Evolutionary conservation across 352 stramenopile species (phyloP).

Genomic region (Pythium utonaiense): DNA sequence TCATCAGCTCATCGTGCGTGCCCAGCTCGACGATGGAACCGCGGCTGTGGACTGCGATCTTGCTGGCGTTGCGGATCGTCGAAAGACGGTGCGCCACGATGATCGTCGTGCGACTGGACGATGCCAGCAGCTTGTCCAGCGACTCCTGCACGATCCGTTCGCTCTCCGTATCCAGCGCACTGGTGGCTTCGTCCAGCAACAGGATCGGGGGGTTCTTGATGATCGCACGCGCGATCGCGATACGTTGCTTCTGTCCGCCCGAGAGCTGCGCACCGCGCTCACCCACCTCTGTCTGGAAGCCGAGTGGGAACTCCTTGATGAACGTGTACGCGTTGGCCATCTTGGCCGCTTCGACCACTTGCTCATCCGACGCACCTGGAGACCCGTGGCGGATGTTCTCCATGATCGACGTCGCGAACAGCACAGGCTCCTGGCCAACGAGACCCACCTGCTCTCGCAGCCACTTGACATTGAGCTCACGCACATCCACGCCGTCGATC

Average conservation of each 20-base stretch:
- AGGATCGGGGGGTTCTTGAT: no score
- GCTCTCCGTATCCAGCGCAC: no score
- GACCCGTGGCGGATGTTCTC: slow-evolving; percentile 71
- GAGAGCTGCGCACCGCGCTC: slow-evolving; percentile 77
- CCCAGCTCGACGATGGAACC: slow-evolving; percentile 38
- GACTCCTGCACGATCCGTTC: no score
- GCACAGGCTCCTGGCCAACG: slow-evolving; percentile 69
- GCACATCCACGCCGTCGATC: slow-evolving; percentile 67
- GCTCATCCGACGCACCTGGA: background rate
- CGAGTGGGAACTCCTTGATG: slow-evolving; percentile 33
- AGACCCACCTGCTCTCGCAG: slow-evolving; percentile 47
- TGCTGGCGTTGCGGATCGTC: slow-evolving; percentile 44
- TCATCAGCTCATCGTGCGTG: slow-evolving; percentile 30
- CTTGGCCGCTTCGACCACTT: slow-evolving; percentile 14
- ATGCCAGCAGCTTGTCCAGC: slow-evolving; percentile 38
- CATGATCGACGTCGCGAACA: slow-evolving; percentile 78
- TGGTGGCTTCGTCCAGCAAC: no score
- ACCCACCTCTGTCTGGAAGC: slow-evolving; percentile 62
- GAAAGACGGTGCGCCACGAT: slow-evolving; percentile 91
- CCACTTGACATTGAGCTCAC: slow-evolving; percentile 59
- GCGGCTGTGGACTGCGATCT: slow-evolving; percentile 41
- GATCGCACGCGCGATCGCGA: no score
- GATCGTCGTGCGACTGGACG: slow-evolving; percentile 71
- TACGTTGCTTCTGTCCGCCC: slow-evolving; percentile 50
- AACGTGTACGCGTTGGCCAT: slow-evolving; percentile 26